Percentiles rank a stretch among this genome's conserved stretches.
Evolutionary conservation across 2,329 filamentous ascomycete genomes (phyloP).

Genomic region (Leptographium wingfieldii): DNA sequence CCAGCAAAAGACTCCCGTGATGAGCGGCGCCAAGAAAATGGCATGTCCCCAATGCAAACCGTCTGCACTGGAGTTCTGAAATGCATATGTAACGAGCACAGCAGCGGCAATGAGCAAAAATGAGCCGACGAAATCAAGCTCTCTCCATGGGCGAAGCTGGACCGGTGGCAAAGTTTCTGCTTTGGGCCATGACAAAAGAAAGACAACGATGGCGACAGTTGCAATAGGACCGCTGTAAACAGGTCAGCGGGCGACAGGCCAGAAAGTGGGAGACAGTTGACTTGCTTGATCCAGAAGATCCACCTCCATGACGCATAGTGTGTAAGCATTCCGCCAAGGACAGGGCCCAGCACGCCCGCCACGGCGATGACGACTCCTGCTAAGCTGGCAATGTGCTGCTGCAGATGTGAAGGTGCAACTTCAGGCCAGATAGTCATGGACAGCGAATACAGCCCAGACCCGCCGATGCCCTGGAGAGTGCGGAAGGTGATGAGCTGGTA

Average conservation of each 20-base stretch:
- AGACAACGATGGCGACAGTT: slow-evolving; percentile 29
- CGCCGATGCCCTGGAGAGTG: slow-evolving; percentile 38
- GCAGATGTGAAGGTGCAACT: slow-evolving; percentile 27
- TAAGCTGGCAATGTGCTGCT: slow-evolving; percentile 30
- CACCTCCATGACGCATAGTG: slow-evolving; percentile 38
- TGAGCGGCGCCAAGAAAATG: slow-evolving; percentile 29
- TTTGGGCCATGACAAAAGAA: slow-evolving; percentile 38
- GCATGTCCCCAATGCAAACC: slow-evolving; percentile 27
- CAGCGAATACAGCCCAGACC: slow-evolving; percentile 41
- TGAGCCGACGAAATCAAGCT: slow-evolving; percentile 41
- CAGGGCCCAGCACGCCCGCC: slow-evolving; percentile 37
- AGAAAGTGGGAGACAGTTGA: neutral
- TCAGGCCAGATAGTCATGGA: slow-evolving; percentile 43
- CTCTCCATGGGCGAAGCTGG: slow-evolving; percentile 29
- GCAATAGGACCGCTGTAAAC: slow-evolving; percentile 36
- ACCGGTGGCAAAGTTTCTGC: slow-evolving; percentile 24
- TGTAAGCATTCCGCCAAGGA: slow-evolving; percentile 38
- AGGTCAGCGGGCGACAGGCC: slow-evolving; percentile 7
- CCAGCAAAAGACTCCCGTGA: slow-evolving; percentile 24
- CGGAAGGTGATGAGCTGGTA: slow-evolving; percentile 36
- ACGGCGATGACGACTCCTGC: slow-evolving; percentile 36
- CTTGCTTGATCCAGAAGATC: slow-evolving; percentile 49
- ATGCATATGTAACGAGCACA: slow-evolving; percentile 43
- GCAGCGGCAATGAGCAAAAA: slow-evolving; percentile 40
- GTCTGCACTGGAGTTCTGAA: slow-evolving; percentile 35